Evolutionary conservation across 140 eudicot species (phyloP), one percentile per base, ranked within the genome.

Genomic region (Senecio squalidus): DNA sequence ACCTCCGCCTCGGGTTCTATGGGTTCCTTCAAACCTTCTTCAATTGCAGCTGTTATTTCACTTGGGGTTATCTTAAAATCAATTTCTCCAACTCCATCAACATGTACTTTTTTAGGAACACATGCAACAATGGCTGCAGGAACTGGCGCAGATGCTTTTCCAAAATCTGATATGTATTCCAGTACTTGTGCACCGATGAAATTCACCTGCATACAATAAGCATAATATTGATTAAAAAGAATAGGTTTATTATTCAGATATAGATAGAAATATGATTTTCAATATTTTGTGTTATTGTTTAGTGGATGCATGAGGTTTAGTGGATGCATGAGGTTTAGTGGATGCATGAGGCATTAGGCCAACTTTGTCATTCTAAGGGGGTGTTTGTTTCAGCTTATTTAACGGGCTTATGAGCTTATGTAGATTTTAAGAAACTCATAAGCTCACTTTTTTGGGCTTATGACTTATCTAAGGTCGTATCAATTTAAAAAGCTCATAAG

Each of bases 1-100:
- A 92, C 99, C 99, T 93, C 99, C 10, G 95, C 95, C 71, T 93
- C 99, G 0, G 99, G 78, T 70, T 93, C 96, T 48, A 93, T 93
- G 45, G 89, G 99, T 73, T 77, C 90, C 76, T 71, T 71, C 64
- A 93, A 70, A 55, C 99, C 99, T 82, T 83, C 84, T 84, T 80
- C 78, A 45, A 88, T 84, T 68, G 96, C 96, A 67, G 80, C 78
- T 41, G 89, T 74, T 23, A 93, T 84, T 73, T 84, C 95, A 69
- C 57, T 66, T 24, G 99, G 90, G 11, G 75, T 51, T 74, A 93
- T 93, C 68, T 74, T 76, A 77, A 93, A 84, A 61, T 88, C 96
- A n/a, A 89, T 61, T 77, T 93, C 96, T 16, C 95, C 99, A 33
- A 43, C 47, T 34, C 83, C 99, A 60, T 93, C 99, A 38, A 82